A percentile compares a stretch with the other conserved stretches of the same genome.
phyloP scores from a whole-genome alignment of 805 yeast species.

The Candida easanensis region DNA sequence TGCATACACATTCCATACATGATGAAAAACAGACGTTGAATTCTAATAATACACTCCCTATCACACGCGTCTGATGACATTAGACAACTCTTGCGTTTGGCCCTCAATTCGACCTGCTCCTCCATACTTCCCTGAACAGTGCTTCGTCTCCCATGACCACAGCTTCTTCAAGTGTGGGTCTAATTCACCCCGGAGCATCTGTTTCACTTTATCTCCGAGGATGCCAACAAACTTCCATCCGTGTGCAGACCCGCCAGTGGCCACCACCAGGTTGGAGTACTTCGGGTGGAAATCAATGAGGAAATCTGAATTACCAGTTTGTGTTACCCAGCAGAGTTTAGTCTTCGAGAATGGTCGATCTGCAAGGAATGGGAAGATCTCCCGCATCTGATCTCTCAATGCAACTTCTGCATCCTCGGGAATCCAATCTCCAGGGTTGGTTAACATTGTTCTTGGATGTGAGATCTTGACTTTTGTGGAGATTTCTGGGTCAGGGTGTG shows the following conservation, averaged over 20 bases:
- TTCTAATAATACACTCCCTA: no score
- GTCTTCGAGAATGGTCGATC: constrained; percentile 20
- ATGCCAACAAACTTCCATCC: constrained; percentile 31
- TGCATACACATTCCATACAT: no score
- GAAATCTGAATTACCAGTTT: constrained; percentile 28
- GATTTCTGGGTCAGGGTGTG: neutral
- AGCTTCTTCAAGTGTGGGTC: constrained; percentile 2
- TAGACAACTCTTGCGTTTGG: neutral
- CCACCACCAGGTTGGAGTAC: constrained; percentile 25
- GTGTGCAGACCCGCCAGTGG: constrained; percentile 32
- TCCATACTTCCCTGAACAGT: neutral
- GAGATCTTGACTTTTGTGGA: constrained; percentile 2
- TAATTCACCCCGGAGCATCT: constrained; percentile 6
- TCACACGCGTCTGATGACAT: neutral
- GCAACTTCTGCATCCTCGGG: constrained; percentile 12
- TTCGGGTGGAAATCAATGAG: constrained; percentile 28
- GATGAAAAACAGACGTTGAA: no score
- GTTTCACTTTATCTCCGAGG: constrained; percentile 23
- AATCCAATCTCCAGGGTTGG: constrained; percentile 12
- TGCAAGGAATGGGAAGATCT: constrained; percentile 9
- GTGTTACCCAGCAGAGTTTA: constrained; percentile 38
- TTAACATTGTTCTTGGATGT: constrained; percentile 7
- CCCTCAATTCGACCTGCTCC: neutral
- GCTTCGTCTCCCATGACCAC: constrained; percentile 13
- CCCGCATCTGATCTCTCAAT: constrained; percentile 28